Evolutionary conservation across 768 basidiomycete genomes (phyloP).

Genomic region (Russula lepida): DNA sequence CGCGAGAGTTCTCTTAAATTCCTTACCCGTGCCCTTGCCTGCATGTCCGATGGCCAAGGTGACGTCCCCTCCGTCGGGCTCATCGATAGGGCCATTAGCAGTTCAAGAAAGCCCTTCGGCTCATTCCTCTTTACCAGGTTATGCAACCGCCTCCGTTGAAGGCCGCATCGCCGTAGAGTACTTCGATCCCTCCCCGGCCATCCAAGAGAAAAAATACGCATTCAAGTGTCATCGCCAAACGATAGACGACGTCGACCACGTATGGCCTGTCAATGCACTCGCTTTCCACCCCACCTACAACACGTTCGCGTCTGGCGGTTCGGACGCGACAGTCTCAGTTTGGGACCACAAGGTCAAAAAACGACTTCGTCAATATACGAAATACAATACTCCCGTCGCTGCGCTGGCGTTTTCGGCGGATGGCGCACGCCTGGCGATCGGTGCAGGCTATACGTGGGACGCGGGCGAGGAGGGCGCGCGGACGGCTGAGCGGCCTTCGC

Average conservation of each 20-base stretch:
- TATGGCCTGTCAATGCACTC: slow-evolving; percentile 93
- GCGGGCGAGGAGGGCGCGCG: slow-evolving; percentile 69
- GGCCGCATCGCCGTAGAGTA: slow-evolving; percentile 97
- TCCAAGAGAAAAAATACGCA: slow-evolving; percentile 86
- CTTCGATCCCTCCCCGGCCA: slow-evolving; percentile 70
- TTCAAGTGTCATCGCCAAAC: slow-evolving; percentile 96
- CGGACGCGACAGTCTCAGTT: slow-evolving; percentile 87
- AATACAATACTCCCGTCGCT: slow-evolving; percentile 67
- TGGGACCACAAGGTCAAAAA: slow-evolving; percentile 99
- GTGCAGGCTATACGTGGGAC: slow-evolving; percentile 85
- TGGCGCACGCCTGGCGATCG: slow-evolving; percentile 76
- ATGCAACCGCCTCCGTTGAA: slow-evolving; percentile 88
- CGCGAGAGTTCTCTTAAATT: slow-evolving; percentile 93
- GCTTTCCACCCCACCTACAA: slow-evolving; percentile 93
- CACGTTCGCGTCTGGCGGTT: slow-evolving; percentile 93
- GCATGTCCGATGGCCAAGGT: slow-evolving; percentile 93
- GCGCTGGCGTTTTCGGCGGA: slow-evolving; percentile 77
- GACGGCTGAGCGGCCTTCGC: slow-evolving; percentile 42
- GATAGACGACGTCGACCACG: slow-evolving; percentile 85
- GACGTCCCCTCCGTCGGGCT: slow-evolving; percentile 12
- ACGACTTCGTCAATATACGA: slow-evolving; percentile 82
- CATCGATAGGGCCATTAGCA: slow-evolving; percentile 29
- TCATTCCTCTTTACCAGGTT: slow-evolving; percentile 43
- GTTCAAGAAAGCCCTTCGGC: slow-evolving; percentile 54
- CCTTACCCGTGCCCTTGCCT: slow-evolving; percentile 85